Base-by-base conservation (phyloP, 2,329 filamentous ascomycete genomes). In the Pseudogymnoascus sp. region DNA sequence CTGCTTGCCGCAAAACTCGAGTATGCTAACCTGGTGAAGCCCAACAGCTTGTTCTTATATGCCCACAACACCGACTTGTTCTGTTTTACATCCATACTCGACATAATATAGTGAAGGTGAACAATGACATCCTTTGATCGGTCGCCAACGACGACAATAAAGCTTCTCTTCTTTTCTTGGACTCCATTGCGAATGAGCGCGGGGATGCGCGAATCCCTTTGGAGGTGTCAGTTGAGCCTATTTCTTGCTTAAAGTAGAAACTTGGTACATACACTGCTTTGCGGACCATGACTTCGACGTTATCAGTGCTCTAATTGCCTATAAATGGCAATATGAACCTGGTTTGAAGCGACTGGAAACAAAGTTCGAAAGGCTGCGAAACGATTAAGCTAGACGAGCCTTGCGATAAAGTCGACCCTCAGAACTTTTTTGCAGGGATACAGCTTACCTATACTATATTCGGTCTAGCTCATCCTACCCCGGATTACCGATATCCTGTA, bases 11-110 rank as follows among this genome's bases (percentile, higher is more conserved):
- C 12, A 28, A 59, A 9, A 30, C 37, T 36, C 11, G 37, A 68
- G 59, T 68, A 15, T 53, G 28, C 47, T 53, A 33, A 53, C 82
- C 82, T 91, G 33, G 91, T 95, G 73, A 97, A 97, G 58, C 91
- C 92, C 33, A 99, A 79, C 9, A 99, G 82, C 75, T 99, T 94
- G 74, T 95, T 96, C 81, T 97, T 97, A 80, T 99, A 99, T 18
- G 94, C 93, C 94, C 94, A 99, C 9, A 99, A 79, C 2, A 99
- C 91, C 11, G 90, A 94, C 75, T 97, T 97, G 78, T 94, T 95
- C 74, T 96, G 86, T 76, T 95, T 96, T 66, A 97, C 84, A 72
- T 96, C 90, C 72, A 89, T 87, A 68, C 85, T 89, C 58, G 92
- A 88, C 80, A 97, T 89, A 71, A 99, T 95, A 71, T 94, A 91